Percentiles rank a stretch among this genome's conserved stretches.
phyloP scores from a whole-genome alignment of 352 stramenopile species.

The Pythium aristosporum region DNA sequence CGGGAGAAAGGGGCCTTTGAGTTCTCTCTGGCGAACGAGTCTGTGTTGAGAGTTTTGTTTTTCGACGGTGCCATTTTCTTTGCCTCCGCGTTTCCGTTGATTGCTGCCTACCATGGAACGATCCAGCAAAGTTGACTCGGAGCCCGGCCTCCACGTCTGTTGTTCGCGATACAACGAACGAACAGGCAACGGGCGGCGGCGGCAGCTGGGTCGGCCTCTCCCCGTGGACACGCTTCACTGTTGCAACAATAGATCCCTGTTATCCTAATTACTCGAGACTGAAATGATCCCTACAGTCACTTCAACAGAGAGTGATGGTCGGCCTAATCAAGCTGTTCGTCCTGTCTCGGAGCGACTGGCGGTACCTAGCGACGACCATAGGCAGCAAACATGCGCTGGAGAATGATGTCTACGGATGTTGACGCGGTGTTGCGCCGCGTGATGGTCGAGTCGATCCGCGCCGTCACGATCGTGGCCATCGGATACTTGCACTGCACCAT shows the following conservation, averaged over 20 bases:
- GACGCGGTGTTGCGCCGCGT: neutral
- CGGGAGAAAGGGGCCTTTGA: neutral
- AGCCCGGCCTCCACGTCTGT: too few relatives aligned
- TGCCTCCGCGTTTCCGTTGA: too few relatives aligned
- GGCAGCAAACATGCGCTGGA: constrained; percentile 7
- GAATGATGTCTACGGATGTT: constrained; percentile 15
- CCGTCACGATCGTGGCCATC: constrained; percentile 28
- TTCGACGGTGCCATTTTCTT: too few relatives aligned
- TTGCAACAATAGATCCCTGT: too few relatives aligned
- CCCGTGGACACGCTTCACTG: too few relatives aligned
- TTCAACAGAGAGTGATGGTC: neutral
- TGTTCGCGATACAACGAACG: too few relatives aligned
- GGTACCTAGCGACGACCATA: neutral
- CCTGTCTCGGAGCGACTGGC: neutral
- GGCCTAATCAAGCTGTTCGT: neutral
- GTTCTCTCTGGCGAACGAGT: neutral
- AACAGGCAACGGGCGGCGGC: too few relatives aligned
- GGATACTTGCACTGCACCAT: constrained; percentile 38
- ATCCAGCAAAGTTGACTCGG: neutral
- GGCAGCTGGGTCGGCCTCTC: too few relatives aligned
- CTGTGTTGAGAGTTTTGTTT: neutral
- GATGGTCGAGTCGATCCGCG: constrained; percentile 16
- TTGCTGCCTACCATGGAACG: neutral
- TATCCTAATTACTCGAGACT: too few relatives aligned
- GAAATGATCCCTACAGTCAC: neutral